Evolutionary conservation across 2,329 filamentous ascomycete genomes (phyloP).

Genomic region (Pseudocercospora ulei): DNA sequence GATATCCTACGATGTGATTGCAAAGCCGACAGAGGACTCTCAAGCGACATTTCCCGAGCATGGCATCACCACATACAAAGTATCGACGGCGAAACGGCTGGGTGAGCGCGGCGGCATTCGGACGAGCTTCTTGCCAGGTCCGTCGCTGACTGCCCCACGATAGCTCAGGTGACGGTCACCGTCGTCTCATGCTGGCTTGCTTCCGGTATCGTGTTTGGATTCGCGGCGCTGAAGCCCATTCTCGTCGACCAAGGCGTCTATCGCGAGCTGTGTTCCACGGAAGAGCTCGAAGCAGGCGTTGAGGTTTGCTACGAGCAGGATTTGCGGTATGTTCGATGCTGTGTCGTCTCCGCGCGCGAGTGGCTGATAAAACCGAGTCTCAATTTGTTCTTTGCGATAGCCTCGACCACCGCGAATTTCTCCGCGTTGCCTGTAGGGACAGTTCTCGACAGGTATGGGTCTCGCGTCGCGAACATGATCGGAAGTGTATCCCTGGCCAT

Average conservation of each 20-base stretch:
- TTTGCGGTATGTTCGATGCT: slow-evolving; percentile 32
- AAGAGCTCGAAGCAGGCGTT: slow-evolving; percentile 43
- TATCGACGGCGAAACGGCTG: slow-evolving; percentile 35
- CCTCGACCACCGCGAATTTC: slow-evolving; percentile 78
- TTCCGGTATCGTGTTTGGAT: slow-evolving; percentile 73
- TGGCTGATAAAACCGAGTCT: slow-evolving; percentile 38
- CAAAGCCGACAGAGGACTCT: slow-evolving; percentile 33
- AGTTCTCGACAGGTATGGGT: slow-evolving; percentile 72
- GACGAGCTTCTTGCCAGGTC: background rate
- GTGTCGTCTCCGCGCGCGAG: background rate
- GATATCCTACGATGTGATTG: slow-evolving; percentile 44
- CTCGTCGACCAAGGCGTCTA: slow-evolving; percentile 65
- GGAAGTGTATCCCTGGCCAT: slow-evolving; percentile 58
- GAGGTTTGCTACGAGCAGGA: slow-evolving; percentile 51
- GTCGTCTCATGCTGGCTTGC: slow-evolving; percentile 66
- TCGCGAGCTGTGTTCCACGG: slow-evolving; percentile 50
- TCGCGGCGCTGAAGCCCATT: slow-evolving; percentile 72
- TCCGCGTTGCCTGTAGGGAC: slow-evolving; percentile 75
- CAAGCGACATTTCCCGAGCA: slow-evolving; percentile 36
- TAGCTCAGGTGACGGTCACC: slow-evolving; percentile 59
- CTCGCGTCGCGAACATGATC: slow-evolving; percentile 61
- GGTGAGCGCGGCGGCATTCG: slow-evolving; percentile 21
- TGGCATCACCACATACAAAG: slow-evolving; percentile 44
- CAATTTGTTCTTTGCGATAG: slow-evolving; percentile 86
- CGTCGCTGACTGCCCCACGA: slow-evolving; percentile 6